A percentile compares a stretch with the other conserved stretches of the same genome.
phyloP scores from a whole-genome alignment of 1,139 yeast species.

The Taphrina wiesneri region DNA sequence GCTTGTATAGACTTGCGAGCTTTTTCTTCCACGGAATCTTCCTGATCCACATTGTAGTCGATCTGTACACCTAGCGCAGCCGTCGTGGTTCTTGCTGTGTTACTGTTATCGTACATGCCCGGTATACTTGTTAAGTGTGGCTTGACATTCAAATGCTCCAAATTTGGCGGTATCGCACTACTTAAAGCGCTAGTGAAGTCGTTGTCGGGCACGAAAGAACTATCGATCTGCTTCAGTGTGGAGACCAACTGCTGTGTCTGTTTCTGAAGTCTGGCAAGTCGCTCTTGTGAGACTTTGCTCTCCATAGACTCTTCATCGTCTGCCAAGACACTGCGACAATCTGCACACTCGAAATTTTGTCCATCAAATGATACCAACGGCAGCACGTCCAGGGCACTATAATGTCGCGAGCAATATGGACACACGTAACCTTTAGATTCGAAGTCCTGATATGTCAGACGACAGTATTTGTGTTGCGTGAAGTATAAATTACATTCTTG shows the following conservation, averaged over 20 bases:
- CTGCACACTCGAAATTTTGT: conserved; percentile 78
- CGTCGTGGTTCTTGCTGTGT: conserved; percentile 41
- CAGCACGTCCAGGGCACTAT: conserved; percentile 83
- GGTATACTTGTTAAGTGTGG: conserved; percentile 40
- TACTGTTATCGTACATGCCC: conserved; percentile 43
- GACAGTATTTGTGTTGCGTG: not conserved
- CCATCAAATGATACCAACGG: conserved; percentile 76
- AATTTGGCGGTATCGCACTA: conserved; percentile 44
- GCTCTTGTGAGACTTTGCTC: conserved; percentile 77
- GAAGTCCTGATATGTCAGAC: conserved; percentile 55
- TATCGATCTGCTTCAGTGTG: conserved; percentile 81
- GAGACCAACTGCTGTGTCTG: conserved; percentile 88
- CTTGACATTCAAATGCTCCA: conserved; percentile 47
- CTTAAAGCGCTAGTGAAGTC: conserved; percentile 48
- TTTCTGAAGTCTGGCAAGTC: conserved; percentile 78
- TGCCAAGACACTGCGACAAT: conserved; percentile 70
- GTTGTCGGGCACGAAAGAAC: conserved; percentile 70
- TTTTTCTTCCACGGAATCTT: conserved; percentile 7
- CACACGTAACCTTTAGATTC: conserved; percentile 95
- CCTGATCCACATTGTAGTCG: conserved; percentile 68
- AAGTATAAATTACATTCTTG: conserved; percentile 49
- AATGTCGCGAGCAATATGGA: conserved; percentile 78
- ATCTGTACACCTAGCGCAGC: conserved; percentile 73
- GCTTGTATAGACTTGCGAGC: conserved; percentile 50
- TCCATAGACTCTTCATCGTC: conserved; percentile 90